These are phyloP conservation scores for Trichosporon sp. DNA, from an alignment of 1,284 basidiomycete genomes.

Conservation along the genomic window DNA sequence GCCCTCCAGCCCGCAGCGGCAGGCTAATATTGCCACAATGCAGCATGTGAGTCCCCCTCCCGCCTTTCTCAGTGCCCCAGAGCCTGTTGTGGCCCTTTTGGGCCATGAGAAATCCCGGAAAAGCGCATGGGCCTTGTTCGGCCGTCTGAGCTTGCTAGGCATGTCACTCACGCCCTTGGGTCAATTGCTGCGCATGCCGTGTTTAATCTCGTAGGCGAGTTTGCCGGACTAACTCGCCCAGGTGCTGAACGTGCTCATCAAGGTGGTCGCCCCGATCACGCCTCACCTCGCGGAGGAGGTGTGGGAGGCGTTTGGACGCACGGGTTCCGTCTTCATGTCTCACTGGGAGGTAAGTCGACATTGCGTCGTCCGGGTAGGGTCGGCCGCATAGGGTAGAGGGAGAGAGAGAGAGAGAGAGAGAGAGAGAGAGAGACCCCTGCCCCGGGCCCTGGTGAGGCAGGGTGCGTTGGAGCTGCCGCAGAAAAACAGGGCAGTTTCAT, in stretches of 20 bases:
- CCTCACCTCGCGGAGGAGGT: slow-evolving; percentile 94
- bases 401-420: neutral
- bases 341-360: slow-evolving; percentile 60
- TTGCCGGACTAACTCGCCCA: slow-evolving; percentile 55
- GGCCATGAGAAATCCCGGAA: too few species aligned
- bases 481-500: neutral
- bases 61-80: neutral
- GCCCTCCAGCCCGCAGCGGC: slow-evolving; percentile 62
- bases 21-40: slow-evolving; percentile 71
- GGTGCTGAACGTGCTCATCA: slow-evolving; percentile 71
- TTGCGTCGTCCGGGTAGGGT: neutral
- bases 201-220: neutral
- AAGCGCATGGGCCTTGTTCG: slow-evolving; percentile 25
- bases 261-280: slow-evolving; percentile 79
- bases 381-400: neutral
- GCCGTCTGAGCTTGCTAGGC: neutral
- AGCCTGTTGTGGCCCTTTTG: neutral
- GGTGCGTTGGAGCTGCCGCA: neutral
- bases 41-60: slow-evolving; percentile 62
- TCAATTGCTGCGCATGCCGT: neutral
- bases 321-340: slow-evolving; percentile 63
- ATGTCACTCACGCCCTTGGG: neutral
- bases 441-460: neutral
- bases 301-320: slow-evolving; percentile 56
- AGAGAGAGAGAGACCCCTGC: neutral